Conservation (phyloP, 148 eudicot species). For the Diospyros lotus region DNA sequence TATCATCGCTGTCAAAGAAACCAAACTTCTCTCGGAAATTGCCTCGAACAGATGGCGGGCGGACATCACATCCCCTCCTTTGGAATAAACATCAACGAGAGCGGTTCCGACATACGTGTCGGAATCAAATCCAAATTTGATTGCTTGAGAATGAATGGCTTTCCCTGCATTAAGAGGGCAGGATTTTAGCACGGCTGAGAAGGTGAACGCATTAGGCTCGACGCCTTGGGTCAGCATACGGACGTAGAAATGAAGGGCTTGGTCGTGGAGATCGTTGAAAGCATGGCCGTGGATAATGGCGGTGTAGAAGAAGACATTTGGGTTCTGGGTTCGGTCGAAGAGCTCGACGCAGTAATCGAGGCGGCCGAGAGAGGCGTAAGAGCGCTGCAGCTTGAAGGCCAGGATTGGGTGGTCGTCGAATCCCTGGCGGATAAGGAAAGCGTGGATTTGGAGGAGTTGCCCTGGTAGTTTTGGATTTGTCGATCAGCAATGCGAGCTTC, state of each 20-base stretch:
- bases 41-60: conserved; percentile 63
- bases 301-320: conserved; percentile 64
- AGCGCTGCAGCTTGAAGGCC: conserved; percentile 76
- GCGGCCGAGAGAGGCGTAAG: conserved; percentile 50
- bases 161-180: conserved; percentile 37
- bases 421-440: conserved; percentile 56
- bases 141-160: conserved; percentile 51
- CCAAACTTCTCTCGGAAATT: conserved; percentile 65
- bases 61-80: conserved; percentile 46
- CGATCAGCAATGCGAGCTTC: conserved; percentile 42
- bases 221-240: conserved; percentile 54
- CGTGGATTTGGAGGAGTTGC: conserved; percentile 58
- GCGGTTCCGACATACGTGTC: conserved; percentile 66
- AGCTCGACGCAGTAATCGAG: conserved; percentile 45
- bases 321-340: conserved; percentile 36
- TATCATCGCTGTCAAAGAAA: conserved; percentile 70
- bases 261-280: conserved; percentile 24
- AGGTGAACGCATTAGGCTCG: conserved; percentile 69
- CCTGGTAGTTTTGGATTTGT: conserved; percentile 33
- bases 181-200: conserved; percentile 56
- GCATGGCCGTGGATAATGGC: conserved; percentile 55
- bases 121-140: conserved; percentile 45
- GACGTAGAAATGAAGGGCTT: conserved; percentile 44
- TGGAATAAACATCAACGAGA: conserved; percentile 59
- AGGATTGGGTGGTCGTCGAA: conserved; percentile 48